Percentiles rank a stretch among this genome's conserved stretches.
Conservation (phyloP, 1,139 yeast genomes). For the Yamadazyma siamensis region DNA sequence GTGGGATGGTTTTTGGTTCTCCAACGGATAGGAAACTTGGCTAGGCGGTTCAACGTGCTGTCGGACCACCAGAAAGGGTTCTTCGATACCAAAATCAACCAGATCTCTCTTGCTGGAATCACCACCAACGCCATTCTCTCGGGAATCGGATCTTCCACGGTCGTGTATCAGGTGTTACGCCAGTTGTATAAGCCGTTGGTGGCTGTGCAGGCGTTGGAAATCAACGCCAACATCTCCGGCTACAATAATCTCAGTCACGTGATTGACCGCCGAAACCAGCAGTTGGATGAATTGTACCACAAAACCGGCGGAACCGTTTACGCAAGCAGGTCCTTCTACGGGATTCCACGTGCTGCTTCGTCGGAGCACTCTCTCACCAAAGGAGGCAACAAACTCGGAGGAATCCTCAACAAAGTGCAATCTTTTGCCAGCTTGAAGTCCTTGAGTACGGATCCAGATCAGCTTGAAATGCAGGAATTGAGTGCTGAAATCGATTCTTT, state of each 20-base stretch:
- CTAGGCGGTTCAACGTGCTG: constrained; percentile 24
- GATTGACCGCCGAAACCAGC: constrained; percentile 29
- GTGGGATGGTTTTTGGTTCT: constrained; percentile 32
- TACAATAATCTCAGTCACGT: constrained; percentile 39
- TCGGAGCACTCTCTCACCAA: constrained; percentile 12
- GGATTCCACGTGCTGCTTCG: constrained; percentile 8
- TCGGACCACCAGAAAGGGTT: constrained; percentile 18
- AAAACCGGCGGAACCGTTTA: constrained; percentile 27
- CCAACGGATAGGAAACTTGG: constrained; percentile 34
- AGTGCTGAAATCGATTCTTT: constrained; percentile 35
- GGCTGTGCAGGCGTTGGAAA: constrained; percentile 1
- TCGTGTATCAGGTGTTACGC: constrained; percentile 34
- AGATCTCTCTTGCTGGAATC: constrained; percentile 68
- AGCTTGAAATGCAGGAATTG: constrained; percentile 30
- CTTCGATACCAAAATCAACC: constrained; percentile 47
- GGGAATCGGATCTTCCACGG: constrained; percentile 74
- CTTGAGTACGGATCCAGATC: constrained; percentile 1
- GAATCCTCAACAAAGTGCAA: constrained; percentile 37
- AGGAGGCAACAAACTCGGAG: constrained; percentile 17
- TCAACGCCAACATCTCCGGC: constrained; percentile 16
- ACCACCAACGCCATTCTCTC: constrained; percentile 68
- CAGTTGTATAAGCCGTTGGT: background rate
- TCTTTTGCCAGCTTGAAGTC: constrained; percentile 37
- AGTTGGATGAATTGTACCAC: constrained; percentile 22
- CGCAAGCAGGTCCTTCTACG: constrained; percentile 12